Evolutionary conservation across 2,329 filamentous ascomycete genomes (phyloP), one percentile per base, ranked within the genome.

Genomic region (Onygenales sp.): DNA sequence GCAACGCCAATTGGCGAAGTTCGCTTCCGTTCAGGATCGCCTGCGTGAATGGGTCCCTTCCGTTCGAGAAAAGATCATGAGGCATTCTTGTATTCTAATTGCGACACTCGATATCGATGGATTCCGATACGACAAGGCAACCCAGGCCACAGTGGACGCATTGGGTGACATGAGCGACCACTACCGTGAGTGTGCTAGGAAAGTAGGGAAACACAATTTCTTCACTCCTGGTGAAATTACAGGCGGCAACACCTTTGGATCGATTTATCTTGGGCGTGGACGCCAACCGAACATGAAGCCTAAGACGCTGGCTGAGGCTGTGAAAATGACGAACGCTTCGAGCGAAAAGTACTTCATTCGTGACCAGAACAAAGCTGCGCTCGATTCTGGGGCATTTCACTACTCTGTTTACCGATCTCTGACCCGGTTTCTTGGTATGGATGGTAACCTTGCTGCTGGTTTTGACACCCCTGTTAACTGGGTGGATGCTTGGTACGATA

Each of bases 1-100:
- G 78, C 70, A 83, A 60, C 78, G 80, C 63, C 79, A 85, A 63
- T 72, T 85, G 43, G 76, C 80, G 17, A 85, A 85, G 59, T 86
- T 85, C 66, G 81, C 81, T 47, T 82, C 78, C 43, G 82, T 85
- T 1, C 83, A 86, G 66, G 83, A 86, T 65, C 81, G 83, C 62
- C 71, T 86, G 2, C 76, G 83, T 51, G 82, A 84, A 60, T 86
- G 83, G 83, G 61, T 76, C 31, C 78, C 79, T 2, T 75, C 76
- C 10, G 82, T 85, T 0, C 69, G 76, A 35, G 72, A 77, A 46
- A 80, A 80, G 59, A 69, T 85, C 54, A 76, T 79, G 57, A 76
- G 76, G 44, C 82, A 84, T 60, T 83, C 81, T 1, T 86, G 83
- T 66, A 80, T 85, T 65, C 73, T 80, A 36, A 82, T 86, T 54